Conservation (phyloP, 441 rosid genomes). For the Gossypium davidsonii region DNA sequence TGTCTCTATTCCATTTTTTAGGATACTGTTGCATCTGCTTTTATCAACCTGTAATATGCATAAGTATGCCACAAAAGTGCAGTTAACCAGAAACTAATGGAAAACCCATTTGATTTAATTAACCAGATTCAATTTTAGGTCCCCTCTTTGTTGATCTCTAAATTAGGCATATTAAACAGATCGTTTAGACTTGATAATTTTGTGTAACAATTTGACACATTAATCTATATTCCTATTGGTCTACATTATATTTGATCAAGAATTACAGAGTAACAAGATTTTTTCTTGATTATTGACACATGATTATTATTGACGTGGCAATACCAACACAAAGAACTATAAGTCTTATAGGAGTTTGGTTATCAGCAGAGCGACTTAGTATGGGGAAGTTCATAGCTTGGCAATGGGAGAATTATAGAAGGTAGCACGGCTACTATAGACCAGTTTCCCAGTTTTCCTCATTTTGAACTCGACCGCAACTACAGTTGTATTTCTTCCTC, state of each 20-base stretch:
- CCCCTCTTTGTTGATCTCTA: not conserved
- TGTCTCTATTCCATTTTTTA: not conserved
- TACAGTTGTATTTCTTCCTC: slow-evolving; percentile 63
- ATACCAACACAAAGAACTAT: not conserved
- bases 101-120: too few species aligned
- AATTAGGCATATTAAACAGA: not conserved
- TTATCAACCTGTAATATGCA: not conserved
- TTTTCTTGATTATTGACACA: not conserved
- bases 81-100: not conserved
- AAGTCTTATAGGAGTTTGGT: not conserved
- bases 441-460: slow-evolving; percentile 42
- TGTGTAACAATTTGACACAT: too few species aligned
- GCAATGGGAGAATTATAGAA: slow-evolving; percentile 40
- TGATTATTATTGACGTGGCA: not conserved
- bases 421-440: slow-evolving; percentile 52
- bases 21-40: not conserved
- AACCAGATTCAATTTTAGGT: too few species aligned
- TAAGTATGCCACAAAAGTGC: not conserved
- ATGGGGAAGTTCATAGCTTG: slow-evolving; percentile 36
- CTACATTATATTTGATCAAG: not conserved
- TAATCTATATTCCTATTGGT: not conserved
- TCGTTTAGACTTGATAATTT: not conserved
- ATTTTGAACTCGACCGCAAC: slow-evolving; percentile 49
- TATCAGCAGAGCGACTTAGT: not conserved
- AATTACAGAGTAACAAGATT: not conserved